phyloP scores from a whole-genome alignment of 2,329 filamentous ascomycete genomes.

The Leptographium wingfieldii region DNA sequence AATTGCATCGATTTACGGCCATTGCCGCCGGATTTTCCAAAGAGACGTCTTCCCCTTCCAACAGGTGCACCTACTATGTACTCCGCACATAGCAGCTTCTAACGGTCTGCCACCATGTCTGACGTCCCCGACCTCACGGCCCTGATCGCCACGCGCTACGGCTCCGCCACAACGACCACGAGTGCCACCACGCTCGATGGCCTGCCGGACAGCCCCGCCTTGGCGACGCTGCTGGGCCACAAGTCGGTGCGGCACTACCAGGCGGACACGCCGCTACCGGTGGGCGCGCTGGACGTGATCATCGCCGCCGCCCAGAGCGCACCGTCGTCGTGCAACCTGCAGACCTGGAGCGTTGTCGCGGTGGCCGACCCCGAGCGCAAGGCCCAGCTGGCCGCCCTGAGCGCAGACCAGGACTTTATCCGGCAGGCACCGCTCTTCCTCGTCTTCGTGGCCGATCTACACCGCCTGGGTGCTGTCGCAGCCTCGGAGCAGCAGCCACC shows the following conservation, averaged over 20 bases:
- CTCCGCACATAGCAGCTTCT: no score
- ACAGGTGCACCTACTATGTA: no score
- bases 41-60: no score
- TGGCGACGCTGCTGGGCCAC: slow-evolving; percentile 18
- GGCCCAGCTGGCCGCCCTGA: slow-evolving; percentile 15
- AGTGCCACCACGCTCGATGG: neutral
- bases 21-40: no score
- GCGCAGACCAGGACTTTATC: slow-evolving; percentile 20
- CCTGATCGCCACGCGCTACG: neutral
- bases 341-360: slow-evolving; percentile 21
- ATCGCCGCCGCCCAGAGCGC: slow-evolving; percentile 22
- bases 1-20: no score
- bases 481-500: slow-evolving; percentile 10
- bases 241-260: slow-evolving; percentile 19
- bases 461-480: slow-evolving; percentile 17
- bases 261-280: slow-evolving; percentile 11
- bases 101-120: neutral
- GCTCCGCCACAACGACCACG: neutral
- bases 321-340: slow-evolving; percentile 22
- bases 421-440: slow-evolving; percentile 19
- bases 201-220: slow-evolving; percentile 15
- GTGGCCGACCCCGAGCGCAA: slow-evolving; percentile 17
- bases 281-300: slow-evolving; percentile 17
- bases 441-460: slow-evolving; percentile 21
- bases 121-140: neutral